A percentile compares a stretch with the other conserved stretches of the same genome.
phyloP scores from a whole-genome alignment of 2,329 filamentous ascomycete species.

The Pseudogymnoascus pannorum region DNA sequence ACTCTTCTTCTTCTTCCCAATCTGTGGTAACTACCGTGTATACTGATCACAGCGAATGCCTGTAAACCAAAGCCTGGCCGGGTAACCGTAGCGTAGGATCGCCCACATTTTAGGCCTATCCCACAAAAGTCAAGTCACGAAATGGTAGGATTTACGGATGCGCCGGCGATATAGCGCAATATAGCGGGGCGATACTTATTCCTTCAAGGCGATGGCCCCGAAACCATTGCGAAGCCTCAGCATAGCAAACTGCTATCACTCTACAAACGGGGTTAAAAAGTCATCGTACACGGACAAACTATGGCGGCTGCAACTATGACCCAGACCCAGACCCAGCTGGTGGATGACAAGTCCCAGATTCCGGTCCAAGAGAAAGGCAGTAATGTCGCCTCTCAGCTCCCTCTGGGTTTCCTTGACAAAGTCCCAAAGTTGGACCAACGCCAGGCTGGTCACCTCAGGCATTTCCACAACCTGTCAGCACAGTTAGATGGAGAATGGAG shows the following conservation, averaged over 20 bases:
- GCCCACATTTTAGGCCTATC: not conserved
- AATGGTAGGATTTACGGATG: not conserved
- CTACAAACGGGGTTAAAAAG: not conserved
- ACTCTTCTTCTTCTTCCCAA: no score
- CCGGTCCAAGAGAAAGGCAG: not conserved
- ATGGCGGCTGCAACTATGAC: not conserved
- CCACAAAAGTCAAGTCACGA: not conserved
- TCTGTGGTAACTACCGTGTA: not conserved
- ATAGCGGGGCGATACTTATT: not conserved
- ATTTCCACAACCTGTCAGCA: conserved; percentile 31
- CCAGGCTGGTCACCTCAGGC: conserved; percentile 32
- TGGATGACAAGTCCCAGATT: not conserved
- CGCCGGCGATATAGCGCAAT: not conserved
- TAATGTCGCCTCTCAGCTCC: not conserved
- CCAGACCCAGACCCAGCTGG: not conserved
- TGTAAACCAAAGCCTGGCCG: not conserved
- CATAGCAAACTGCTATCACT: not conserved
- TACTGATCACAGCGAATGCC: not conserved
- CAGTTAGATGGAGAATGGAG: conserved; percentile 27
- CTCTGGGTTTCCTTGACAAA: not conserved
- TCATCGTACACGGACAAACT: not conserved
- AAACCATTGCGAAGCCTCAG: not conserved
- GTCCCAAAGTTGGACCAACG: conserved; percentile 16
- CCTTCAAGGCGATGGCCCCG: not conserved
- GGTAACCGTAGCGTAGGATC: not conserved